Conservation (phyloP, 306 rosid genomes). For the Glycine tomentella region DNA sequence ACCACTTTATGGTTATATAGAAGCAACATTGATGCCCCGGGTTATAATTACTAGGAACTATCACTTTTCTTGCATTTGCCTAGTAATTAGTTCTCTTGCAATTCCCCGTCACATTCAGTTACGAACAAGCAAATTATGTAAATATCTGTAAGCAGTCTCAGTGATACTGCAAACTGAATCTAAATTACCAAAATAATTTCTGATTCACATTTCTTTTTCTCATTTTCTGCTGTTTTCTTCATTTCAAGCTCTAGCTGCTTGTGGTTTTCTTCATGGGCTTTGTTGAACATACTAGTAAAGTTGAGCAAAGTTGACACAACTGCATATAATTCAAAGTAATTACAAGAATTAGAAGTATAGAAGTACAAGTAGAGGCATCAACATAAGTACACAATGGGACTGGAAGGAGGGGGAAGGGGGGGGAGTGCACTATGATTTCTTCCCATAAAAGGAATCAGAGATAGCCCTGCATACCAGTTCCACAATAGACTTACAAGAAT, state of each 20-base stretch:
- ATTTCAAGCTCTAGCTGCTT: constrained; percentile 76
- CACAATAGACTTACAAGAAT: constrained; percentile 12
- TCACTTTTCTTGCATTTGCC: constrained; percentile 15
- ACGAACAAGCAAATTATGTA: constrained; percentile 34
- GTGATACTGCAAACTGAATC: constrained; percentile 33
- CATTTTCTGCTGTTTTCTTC: constrained; percentile 70
- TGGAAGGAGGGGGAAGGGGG: too few species aligned
- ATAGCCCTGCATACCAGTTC: neutral
- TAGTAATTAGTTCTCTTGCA: neutral
- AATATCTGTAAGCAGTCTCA: constrained; percentile 16
- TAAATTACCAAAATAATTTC: constrained; percentile 67
- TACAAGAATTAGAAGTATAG: constrained; percentile 32
- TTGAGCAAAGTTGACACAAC: constrained; percentile 78
- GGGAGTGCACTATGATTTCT: too few species aligned
- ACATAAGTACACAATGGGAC: neutral
- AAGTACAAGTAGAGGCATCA: neutral
- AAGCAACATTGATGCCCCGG: neutral
- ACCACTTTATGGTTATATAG: constrained; percentile 26
- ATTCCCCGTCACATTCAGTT: constrained; percentile 31
- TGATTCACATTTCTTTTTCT: constrained; percentile 63
- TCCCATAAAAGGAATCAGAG: too few species aligned
- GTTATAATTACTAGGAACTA: constrained; percentile 27
- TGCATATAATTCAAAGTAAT: constrained; percentile 48
- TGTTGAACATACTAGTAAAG: constrained; percentile 80
- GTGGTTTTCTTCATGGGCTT: constrained; percentile 81